Evolutionary conservation across 176 grass and related monocot genomes (phyloP), one percentile per base, ranked within the genome.

Genomic region (Ensete ventricosum): DNA sequence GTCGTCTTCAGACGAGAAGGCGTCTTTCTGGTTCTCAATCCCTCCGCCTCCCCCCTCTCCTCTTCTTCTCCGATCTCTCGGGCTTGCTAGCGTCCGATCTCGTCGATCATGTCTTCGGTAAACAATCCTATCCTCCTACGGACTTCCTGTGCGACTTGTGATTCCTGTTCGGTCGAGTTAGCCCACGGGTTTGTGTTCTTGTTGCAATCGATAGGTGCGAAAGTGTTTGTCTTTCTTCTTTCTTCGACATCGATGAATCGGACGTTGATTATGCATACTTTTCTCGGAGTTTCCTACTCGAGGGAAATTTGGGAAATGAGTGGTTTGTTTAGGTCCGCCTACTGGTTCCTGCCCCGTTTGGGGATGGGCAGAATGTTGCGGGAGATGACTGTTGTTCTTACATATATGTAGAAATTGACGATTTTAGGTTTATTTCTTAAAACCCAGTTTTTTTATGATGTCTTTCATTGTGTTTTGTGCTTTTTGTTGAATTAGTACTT

Each of bases 91-190:
- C 72, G 43, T 57, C 21, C 27, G 11, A 22, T 63, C 72, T 52
- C 34, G 60, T 55, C 67, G 71, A 71, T 64, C 83, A 85, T 85
- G 83, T 54, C 83, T 29, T 81, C 78, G 74, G 83, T 85, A 77
- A 73, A 66, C 34, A 16, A 49, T 66, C 2, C 66, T 34, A 62
- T 73, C 60, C 21, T 73, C 49, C 27, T 53, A 16, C 27, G 9
- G 10, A 21, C 23, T 59, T n/a, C 53, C 63, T 54, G 53, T 64
- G 4, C 71, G 8, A 51, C 70, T 8, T 62, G 52, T 72, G 12
- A 43, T 73, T 63, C 67, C 3, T 49, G 43, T 20, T 43, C 34
- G 34, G 34, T 43, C 4, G 34, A 20, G 14, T 62, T n/a, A n/a
- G 16, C 11, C 58, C 1, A 53, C 65, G 9, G 49, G 50, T 17